A percentile compares a stretch with the other conserved stretches of the same genome.
These are phyloP conservation scores for Boletus mariae DNA, from an alignment of 1,284 basidiomycete genomes.

Conservation along the genomic window DNA sequence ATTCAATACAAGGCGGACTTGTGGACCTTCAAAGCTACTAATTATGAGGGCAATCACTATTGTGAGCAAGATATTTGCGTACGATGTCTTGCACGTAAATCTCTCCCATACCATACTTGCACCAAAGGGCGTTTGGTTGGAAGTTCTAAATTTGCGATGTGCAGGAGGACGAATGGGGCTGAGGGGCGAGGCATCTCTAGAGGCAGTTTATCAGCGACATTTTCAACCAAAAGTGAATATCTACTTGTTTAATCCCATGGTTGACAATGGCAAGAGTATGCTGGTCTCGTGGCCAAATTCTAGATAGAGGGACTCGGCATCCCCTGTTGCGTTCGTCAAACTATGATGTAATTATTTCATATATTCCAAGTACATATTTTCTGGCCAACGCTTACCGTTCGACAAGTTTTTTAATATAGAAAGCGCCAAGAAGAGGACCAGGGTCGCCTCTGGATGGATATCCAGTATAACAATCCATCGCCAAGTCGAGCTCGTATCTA, in stretches of 20 bases:
- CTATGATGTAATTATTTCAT: constrained; percentile 17
- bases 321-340: constrained; percentile 36
- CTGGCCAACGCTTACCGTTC: constrained; percentile 31
- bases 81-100: constrained; percentile 40
- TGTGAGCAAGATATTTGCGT: constrained; percentile 3
- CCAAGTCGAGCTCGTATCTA: constrained; percentile 42
- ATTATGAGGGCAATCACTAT: not conserved
- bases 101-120: constrained; percentile 48
- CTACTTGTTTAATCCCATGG: constrained; percentile 42
- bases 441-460: constrained; percentile 35
- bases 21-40: constrained; percentile 24
- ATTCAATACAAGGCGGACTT: constrained; percentile 46
- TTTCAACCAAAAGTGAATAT: not conserved
- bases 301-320: constrained; percentile 37
- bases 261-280: constrained; percentile 43
- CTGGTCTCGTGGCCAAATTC: constrained; percentile 51
- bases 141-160: constrained; percentile 39
- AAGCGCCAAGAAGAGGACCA: constrained; percentile 40
- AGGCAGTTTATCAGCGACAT: not conserved
- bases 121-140: constrained; percentile 42
- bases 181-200: constrained; percentile 36
- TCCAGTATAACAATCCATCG: constrained; percentile 42
- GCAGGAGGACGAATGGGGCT: constrained; percentile 28
- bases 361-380: not conserved
- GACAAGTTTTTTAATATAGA: constrained; percentile 44